These are phyloP conservation scores for Colletotrichum liriopes DNA, from an alignment of 2,329 filamentous ascomycete genomes.

Conservation along the genomic window DNA sequence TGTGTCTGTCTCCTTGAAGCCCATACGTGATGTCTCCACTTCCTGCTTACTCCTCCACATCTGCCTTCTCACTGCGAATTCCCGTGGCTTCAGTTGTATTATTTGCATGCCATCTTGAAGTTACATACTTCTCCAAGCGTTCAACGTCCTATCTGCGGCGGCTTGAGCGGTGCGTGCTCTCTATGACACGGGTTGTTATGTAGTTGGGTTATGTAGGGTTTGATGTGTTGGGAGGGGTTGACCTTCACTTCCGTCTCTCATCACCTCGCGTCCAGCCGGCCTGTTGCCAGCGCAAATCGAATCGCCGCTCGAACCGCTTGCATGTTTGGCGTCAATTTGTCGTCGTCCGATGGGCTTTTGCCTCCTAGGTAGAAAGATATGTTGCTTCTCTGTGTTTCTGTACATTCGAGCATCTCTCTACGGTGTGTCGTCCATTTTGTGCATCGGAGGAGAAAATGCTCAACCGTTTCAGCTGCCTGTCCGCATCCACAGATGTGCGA, in stretches of 20 bases:
- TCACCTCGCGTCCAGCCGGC: background rate
- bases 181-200: no score
- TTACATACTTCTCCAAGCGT: no score
- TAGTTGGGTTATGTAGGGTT: background rate
- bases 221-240: background rate
- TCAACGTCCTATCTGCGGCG: no score
- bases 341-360: background rate
- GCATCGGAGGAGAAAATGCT: constrained; percentile 39
- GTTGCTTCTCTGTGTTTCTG: background rate
- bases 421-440: constrained; percentile 46
- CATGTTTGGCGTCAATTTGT: background rate
- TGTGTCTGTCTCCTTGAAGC: no score
- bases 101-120: no score
- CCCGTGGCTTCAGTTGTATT: no score
- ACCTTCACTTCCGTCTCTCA: background rate
- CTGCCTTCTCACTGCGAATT: no score
- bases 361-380: constrained; percentile 7
- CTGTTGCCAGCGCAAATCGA: no score
- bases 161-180: no score
- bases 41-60: no score
- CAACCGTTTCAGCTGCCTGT: constrained; percentile 46
- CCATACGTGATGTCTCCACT: no score
- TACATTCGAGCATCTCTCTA: constrained; percentile 1
- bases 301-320: no score
- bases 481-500: constrained; percentile 35